A percentile compares a stretch with the other conserved stretches of the same genome.
phyloP scores from a whole-genome alignment of 768 basidiomycete species.

The Boletus rufocinnamomeus region DNA sequence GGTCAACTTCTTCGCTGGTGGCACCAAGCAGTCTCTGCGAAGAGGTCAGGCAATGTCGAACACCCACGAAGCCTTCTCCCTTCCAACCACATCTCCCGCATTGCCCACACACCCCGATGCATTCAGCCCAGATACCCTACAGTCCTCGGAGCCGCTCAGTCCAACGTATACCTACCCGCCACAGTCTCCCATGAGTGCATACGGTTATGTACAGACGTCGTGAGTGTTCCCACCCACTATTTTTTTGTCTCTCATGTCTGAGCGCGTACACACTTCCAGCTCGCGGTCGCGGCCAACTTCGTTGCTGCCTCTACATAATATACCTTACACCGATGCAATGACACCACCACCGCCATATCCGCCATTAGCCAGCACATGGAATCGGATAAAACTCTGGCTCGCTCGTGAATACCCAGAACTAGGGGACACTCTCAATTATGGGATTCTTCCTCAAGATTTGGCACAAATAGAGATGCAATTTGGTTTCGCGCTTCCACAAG shows the following conservation, averaged over 20 bases:
- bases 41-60: constrained; percentile 70
- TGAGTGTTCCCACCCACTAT: constrained; percentile 32
- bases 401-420: constrained; percentile 88
- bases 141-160: constrained; percentile 50
- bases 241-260: constrained; percentile 7
- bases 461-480: constrained; percentile 82
- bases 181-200: constrained; percentile 50
- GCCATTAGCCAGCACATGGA: constrained; percentile 81
- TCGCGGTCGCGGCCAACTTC: constrained; percentile 52
- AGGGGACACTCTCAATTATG: constrained; percentile 93
- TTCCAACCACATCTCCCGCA: constrained; percentile 72
- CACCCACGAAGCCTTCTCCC: constrained; percentile 87
- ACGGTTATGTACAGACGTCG: constrained; percentile 63
- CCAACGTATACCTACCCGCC: constrained; percentile 81
- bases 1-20: constrained; percentile 60
- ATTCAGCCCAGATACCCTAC: constrained; percentile 56
- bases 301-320: constrained; percentile 69
- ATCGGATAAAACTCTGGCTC: constrained; percentile 81
- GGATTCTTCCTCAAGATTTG: constrained; percentile 78
- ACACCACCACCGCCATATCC: constrained; percentile 58
- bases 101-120: constrained; percentile 55
- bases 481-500: constrained; percentile 78
- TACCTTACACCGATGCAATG: constrained; percentile 42
- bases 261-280: constrained; percentile 24
- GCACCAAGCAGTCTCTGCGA: constrained; percentile 48